These are phyloP conservation scores for Cajanus cajan DNA, from an alignment of 306 rosid species.

Conservation along the genomic window DNA sequence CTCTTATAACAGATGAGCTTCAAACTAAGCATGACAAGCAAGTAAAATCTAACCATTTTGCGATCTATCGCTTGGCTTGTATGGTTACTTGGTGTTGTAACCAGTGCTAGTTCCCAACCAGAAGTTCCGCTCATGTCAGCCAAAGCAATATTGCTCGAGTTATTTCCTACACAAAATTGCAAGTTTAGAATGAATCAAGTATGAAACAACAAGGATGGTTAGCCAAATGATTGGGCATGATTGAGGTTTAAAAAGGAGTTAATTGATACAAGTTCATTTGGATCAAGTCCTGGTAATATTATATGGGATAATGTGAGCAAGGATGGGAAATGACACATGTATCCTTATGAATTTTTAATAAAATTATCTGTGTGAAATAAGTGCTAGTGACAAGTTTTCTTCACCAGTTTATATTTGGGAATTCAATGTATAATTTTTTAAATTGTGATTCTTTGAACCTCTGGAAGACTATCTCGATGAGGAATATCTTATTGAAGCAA, in stretches of 20 bases:
- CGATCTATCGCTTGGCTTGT: constrained; percentile 36
- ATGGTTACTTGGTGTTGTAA: constrained; percentile 72
- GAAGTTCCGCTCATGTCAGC: constrained; percentile 56
- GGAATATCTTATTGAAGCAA: neutral
- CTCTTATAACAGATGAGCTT: neutral
- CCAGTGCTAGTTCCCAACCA: constrained; percentile 92
- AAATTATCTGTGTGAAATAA: neutral
- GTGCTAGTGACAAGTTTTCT: neutral
- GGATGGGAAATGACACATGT: neutral
- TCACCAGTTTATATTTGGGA: neutral
- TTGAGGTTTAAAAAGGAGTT: neutral
- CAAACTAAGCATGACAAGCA: neutral
- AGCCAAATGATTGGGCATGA: neutral
- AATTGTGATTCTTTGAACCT: neutral
- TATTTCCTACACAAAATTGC: constrained; percentile 45
- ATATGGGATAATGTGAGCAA: neutral
- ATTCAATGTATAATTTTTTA: neutral
- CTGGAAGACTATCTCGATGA: neutral
- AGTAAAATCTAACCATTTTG: constrained; percentile 63
- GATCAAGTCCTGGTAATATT: neutral
- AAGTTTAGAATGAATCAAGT: constrained; percentile 1
- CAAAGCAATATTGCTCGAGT: constrained; percentile 38
- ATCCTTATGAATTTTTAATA: neutral
- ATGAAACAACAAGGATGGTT: neutral
- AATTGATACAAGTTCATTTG: neutral